Evolutionary conservation across 2,329 filamentous ascomycete genomes (phyloP), one percentile per base, ranked within the genome.

Genomic region (Nemania serpens): DNA sequence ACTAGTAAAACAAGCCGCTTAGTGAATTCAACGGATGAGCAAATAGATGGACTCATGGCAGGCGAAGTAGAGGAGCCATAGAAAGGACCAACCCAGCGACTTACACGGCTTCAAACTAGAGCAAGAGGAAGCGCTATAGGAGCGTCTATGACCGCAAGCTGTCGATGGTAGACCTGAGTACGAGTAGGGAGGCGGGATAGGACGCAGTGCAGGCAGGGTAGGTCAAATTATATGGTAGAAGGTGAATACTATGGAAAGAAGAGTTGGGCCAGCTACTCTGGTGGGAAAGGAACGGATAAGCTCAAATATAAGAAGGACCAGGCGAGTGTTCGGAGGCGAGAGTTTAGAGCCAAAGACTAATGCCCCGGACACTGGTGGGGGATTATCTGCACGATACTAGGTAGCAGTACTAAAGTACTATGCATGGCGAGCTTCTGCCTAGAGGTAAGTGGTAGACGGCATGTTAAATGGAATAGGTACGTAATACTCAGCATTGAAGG

Each of bases 101-200:
- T 58, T 59, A 64, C 59, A 51, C 41, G 53, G 45, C 13, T 15
- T 33, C 34, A 42, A 11, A 36, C 17, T 29, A 52, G 13, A 61
- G 45, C 22, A 48, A 54, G 11, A 13, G 29, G 13, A 17, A 36
- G 33, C 5, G 17, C 6, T n/a, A 37, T 9, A 46, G 46, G 48
- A 29, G 39, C 5, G 39, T 45, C 22, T 17, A 11, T 20, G 5
- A 33, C 41, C 9, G 7, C 39, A 9, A 5, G 25, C 33, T 33
- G 13, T 9, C 1, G 17, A 39, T 33, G 10, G 48, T 20, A 12
- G 55, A 9, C 39, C 15, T 12, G n/a, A 39, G 39, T 34, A 45
- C 45, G n/a, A 17, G 42, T 25, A 34, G 33, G 33, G 20, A 29
- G 51, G 15, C 49, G 29, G 25, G 20, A 37, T 25, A 22, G 29